Evolutionary conservation across 306 rosid genomes (phyloP).

Genomic region (Luffa aegyptiaca): DNA sequence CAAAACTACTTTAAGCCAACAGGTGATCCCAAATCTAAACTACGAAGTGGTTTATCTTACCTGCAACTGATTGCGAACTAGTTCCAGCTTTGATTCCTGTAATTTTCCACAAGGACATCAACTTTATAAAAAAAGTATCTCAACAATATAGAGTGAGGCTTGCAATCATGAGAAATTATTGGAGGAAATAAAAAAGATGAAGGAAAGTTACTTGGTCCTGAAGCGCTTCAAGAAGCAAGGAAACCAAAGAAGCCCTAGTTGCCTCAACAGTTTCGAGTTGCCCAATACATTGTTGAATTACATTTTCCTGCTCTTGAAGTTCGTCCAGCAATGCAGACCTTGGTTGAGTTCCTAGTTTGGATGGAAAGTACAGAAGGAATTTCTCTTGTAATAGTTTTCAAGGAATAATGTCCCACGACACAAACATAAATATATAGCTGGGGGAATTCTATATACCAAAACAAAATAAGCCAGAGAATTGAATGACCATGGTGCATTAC

Average conservation of each 20-base stretch:
- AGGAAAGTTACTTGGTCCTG: conserved; percentile 54
- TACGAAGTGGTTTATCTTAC: conserved; percentile 30
- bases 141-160: not conserved
- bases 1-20: not conserved
- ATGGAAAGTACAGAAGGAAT: not conserved
- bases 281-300: conserved; percentile 43
- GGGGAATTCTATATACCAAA: not conserved
- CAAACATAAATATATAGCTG: not conserved
- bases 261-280: conserved; percentile 53
- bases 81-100: conserved; percentile 74
- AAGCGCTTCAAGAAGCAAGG: conserved; percentile 65
- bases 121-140: not conserved
- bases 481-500: not conserved
- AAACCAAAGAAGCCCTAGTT: conserved; percentile 58
- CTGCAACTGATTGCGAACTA: conserved; percentile 55
- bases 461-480: not conserved
- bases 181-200: not conserved
- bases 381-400: not conserved
- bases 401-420: not conserved
- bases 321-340: conserved; percentile 50
- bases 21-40: not conserved
- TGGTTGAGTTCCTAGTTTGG: conserved; percentile 45
- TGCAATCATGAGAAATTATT: not conserved
- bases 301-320: conserved; percentile 56
- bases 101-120: conserved; percentile 3